Conservation (phyloP, 306 rosid species). For the Hippophae gyantsensis region DNA sequence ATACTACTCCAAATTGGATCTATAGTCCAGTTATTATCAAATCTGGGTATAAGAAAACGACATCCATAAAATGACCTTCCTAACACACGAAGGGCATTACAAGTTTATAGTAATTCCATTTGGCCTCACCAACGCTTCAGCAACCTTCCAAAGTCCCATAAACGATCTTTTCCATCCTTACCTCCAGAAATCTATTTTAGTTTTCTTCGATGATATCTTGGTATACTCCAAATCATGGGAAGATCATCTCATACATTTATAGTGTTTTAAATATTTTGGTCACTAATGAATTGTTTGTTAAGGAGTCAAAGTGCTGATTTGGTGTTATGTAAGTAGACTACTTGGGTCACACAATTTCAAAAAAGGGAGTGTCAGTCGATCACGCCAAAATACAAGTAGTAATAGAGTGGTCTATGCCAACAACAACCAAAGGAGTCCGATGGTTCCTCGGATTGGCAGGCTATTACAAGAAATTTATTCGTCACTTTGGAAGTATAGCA, state of each 20-base stretch:
- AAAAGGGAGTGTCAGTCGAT: neutral
- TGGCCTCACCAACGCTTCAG: neutral
- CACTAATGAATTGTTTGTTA: neutral
- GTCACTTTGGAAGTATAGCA: neutral
- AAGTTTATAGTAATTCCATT: neutral
- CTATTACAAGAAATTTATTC: neutral
- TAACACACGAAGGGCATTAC: neutral
- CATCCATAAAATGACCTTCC: neutral
- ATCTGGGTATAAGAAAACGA: neutral
- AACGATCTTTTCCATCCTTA: neutral
- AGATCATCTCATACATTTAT: neutral
- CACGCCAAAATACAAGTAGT: neutral
- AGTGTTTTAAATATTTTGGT: too few species aligned
- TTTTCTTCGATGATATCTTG: neutral
- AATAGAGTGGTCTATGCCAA: neutral
- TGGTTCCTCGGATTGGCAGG: neutral
- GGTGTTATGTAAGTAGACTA: neutral
- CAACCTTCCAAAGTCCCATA: neutral
- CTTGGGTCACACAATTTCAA: neutral
- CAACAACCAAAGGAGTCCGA: neutral
- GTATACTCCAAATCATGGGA: neutral
- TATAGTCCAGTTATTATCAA: neutral
- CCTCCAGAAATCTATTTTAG: neutral
- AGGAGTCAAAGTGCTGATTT: neutral
- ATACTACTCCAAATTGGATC: neutral